Percentiles rank a stretch among this genome's conserved stretches.
phyloP scores from a whole-genome alignment of 2,329 filamentous ascomycete genomes.

The Fusarium lyarnte region DNA sequence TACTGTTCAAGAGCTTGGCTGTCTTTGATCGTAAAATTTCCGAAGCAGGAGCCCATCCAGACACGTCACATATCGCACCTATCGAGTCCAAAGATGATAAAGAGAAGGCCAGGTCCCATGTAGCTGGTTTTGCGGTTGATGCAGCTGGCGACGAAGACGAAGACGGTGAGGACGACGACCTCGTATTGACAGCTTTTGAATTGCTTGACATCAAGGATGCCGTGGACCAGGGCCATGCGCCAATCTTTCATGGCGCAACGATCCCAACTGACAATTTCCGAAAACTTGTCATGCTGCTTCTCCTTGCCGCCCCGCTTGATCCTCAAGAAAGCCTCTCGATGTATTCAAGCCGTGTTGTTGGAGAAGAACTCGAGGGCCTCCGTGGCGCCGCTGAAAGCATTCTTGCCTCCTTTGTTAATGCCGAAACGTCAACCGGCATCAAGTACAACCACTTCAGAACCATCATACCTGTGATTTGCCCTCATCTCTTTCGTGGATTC shows the following conservation, averaged over 20 bases:
- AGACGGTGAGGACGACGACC: conserved; percentile 65
- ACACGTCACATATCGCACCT: not conserved
- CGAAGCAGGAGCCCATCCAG: conserved; percentile 13
- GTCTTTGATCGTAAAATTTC: conserved; percentile 72
- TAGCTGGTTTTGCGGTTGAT: conserved; percentile 58
- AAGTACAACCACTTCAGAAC: conserved; percentile 69
- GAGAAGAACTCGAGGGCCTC: conserved; percentile 66
- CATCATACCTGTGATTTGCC: conserved; percentile 68
- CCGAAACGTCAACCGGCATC: conserved; percentile 71
- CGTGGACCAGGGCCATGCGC: conserved; percentile 61
- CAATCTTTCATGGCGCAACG: conserved; percentile 69
- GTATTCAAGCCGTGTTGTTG: conserved; percentile 66
- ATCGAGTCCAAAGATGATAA: conserved; percentile 19
- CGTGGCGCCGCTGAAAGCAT: conserved; percentile 71
- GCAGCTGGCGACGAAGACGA: conserved; percentile 57
- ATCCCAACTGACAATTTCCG: conserved; percentile 79
- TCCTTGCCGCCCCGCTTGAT: conserved; percentile 72
- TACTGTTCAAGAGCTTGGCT: conserved; percentile 76
- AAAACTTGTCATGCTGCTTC: conserved; percentile 74
- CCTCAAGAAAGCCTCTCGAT: conserved; percentile 72
- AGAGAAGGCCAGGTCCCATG: conserved; percentile 25
- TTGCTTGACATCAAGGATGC: conserved; percentile 72
- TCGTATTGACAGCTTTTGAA: conserved; percentile 75
- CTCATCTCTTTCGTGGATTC: conserved; percentile 74
- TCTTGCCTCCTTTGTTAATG: conserved; percentile 71